These are phyloP conservation scores for Climacium dendroides DNA, from an alignment of 225 moss, liverwort and hornwort species.

Conservation along the genomic window DNA sequence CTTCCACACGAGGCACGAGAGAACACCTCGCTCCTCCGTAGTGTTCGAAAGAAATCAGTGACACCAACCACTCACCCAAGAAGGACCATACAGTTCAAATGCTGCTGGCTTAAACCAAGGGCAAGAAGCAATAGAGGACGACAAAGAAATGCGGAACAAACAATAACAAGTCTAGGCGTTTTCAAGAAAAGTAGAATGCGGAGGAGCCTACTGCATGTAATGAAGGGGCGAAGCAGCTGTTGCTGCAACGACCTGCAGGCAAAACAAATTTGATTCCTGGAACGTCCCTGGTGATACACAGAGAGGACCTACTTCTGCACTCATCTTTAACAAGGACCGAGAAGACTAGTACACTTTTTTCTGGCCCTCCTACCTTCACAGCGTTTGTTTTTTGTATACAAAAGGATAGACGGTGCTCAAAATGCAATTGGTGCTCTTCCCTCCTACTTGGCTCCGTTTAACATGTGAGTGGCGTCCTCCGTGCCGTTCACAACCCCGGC, in stretches of 20 bases:
- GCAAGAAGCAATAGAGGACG: neutral
- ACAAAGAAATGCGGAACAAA: neutral
- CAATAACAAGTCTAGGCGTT: neutral
- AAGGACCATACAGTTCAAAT: neutral
- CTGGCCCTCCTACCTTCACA: neutral
- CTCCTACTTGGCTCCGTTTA: slow-evolving; percentile 38
- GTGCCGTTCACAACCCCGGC: neutral
- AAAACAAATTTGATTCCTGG: slow-evolving; percentile 28
- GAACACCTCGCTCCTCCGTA: neutral
- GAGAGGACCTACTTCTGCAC: slow-evolving; percentile 21
- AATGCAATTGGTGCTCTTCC: neutral
- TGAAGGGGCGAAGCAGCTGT: neutral
- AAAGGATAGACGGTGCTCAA: slow-evolving; percentile 12
- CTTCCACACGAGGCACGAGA: neutral
- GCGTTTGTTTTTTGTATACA: slow-evolving; percentile 2
- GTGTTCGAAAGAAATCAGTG: neutral
- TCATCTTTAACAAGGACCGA: slow-evolving; percentile 5
- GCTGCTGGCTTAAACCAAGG: neutral
- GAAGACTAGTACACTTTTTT: neutral
- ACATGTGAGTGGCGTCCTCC: neutral
- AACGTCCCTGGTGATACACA: slow-evolving; percentile 24
- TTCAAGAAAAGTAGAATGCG: neutral
- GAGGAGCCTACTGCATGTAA: neutral
- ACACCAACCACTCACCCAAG: neutral
- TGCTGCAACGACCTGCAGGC: slow-evolving; percentile 13